Base-by-base conservation (phyloP, 2,329 filamentous ascomycete genomes). In the Penicillium sp. region DNA sequence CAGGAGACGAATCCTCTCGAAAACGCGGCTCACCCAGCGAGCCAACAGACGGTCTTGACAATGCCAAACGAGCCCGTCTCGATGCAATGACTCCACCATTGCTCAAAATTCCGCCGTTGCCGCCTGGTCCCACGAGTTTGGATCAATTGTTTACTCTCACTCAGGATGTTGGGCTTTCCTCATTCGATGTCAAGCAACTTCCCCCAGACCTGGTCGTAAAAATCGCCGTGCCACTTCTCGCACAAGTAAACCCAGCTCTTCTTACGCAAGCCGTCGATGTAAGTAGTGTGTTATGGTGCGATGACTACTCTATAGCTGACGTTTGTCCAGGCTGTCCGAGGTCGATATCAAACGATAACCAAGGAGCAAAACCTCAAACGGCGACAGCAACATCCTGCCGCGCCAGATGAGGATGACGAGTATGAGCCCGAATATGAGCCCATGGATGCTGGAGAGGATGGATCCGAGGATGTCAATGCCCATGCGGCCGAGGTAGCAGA, bases 101-200 rank as follows among this genome's bases (percentile, higher is more conserved):
- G 42, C 60, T 69, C 25, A 73, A 78, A 38, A 77, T 88, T 16
- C 80, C 84, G 12, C 80, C 85, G 2, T 67, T 95, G 32, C 78
- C 80, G 3, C 74, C 85, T 6, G 87, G 87, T 0, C 82, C 83
- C 22, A 79, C 87, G 49, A 90, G 79, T 45, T 76, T 86, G 48
- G 85, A 84, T 4, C 85, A 94, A 44, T 71, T 98, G 3, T 98
- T 88, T 59, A 93, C 88, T 0, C 72, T 98, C 31, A 90, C 87
- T 4, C 74, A 75, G 32, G 87, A 92, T 56, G 71, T 76, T 32
- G 83, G 77, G 6, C 71, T 93, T 14, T 83, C 80, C 45, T 76
- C 75, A 3, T 95, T 96, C 57, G 85, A 95, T 59, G 87, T 90
- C 23, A 81, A 85, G 32, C 76, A 81, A 43, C 74, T 98, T 28